Base-by-base conservation (phyloP, 495 filamentous ascomycete genomes). In the Beverwykella pulmonaria region DNA sequence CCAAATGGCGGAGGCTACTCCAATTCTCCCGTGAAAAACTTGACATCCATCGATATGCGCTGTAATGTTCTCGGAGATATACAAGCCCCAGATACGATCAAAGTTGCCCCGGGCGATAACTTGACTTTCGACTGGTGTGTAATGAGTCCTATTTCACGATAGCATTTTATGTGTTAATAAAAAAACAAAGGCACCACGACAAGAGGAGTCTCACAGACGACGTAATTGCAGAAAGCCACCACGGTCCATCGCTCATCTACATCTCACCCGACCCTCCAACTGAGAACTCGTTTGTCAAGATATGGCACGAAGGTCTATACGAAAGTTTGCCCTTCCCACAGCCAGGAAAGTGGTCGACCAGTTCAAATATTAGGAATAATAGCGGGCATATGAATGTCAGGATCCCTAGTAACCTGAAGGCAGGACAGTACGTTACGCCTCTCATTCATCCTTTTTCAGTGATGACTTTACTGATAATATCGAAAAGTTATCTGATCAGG, bases 1-100 rank as follows among this genome's bases (percentile, higher is more conserved):
- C 76, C 77, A 9, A 34, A 30, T 15, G 74, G 72, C 5, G 67
- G 71, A n/a, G 79, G 79, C 0, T 69, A 65, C 49, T 20, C 19
- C 39, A 80, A 80, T 68, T 73, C 75, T 1, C 67, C 67, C 1
- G 67, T 69, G 23, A 69, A 69, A 36, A 59, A 69, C 27, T 30
- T 69, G 46, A 59, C 41, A 8, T 65, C 60, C 3, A 69, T 69
- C 39, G 67, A 71, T 49, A 49, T 71, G 58, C 68, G 62, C 6
- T 66, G 68, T 50, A 66, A 71, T 41, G 63, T 71, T 15, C 2
- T 71, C 20, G 62, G 62, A 47, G 62, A 71, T 41, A 66, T 63
- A 52, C 68, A 49, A 29, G 53, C 56, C 17, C 58, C 68, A 23
- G 53, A 69, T 30, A 61, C 61, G 15, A 69, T 69, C 34, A 69